phyloP scores from a whole-genome alignment of 83 land plant genomes.

The Diphasiastrum complanatum region DNA sequence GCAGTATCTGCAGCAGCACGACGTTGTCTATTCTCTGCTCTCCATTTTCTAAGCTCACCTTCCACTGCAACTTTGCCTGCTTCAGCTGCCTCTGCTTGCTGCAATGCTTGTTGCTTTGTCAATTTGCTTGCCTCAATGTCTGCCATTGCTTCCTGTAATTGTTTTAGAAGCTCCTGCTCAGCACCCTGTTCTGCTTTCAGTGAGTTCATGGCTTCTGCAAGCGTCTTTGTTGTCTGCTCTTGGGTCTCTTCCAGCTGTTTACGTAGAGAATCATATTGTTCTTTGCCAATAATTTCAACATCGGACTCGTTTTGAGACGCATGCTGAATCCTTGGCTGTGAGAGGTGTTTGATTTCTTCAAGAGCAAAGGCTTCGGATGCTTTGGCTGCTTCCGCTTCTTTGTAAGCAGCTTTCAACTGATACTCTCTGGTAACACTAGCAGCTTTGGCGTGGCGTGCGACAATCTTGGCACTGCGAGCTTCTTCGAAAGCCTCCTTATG shows the following conservation, averaged over 20 bases:
- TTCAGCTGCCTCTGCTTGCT: conserved; percentile 74
- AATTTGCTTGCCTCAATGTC: conserved; percentile 54
- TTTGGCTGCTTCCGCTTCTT: no score
- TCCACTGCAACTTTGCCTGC: conserved; percentile 84
- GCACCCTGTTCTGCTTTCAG: conserved; percentile 81
- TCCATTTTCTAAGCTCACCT: conserved; percentile 71
- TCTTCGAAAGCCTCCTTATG: conserved; percentile 38
- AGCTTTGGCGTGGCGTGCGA: conserved; percentile 40
- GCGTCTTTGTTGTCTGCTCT: conserved; percentile 56
- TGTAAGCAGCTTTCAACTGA: no score
- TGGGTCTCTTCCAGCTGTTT: conserved; percentile 63
- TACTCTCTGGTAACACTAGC: no score
- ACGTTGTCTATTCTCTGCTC: conserved; percentile 61
- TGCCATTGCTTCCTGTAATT: conserved; percentile 46
- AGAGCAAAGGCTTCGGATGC: conserved; percentile 62
- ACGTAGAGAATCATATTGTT: conserved; percentile 62
- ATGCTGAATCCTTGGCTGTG: no score
- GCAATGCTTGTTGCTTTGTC: conserved; percentile 54
- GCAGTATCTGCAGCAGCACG: no score
- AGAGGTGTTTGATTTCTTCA: no score
- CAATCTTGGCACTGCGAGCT: conserved; percentile 42
- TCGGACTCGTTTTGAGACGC: no score
- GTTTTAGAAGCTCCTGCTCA: conserved; percentile 64
- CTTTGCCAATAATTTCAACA: conserved; percentile 51
- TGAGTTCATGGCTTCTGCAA: conserved; percentile 78